phyloP scores from a whole-genome alignment of 2,329 filamentous ascomycete genomes.

The Penicillium sp. region DNA sequence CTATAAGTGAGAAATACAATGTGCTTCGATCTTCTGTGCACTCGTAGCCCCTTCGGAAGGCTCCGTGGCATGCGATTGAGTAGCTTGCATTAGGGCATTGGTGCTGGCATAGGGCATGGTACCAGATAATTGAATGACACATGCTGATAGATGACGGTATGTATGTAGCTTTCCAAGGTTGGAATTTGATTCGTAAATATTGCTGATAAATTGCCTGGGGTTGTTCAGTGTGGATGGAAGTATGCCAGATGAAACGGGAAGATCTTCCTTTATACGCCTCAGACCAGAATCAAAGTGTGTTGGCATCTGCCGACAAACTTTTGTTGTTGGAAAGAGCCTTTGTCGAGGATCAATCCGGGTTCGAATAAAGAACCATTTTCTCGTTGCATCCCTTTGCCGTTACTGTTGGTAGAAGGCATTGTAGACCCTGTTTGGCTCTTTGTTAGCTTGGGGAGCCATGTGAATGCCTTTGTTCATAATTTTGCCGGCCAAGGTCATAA shows the following conservation, averaged over 20 bases:
- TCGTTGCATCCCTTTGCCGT: too few species aligned
- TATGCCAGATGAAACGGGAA: background rate
- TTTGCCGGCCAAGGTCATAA: background rate
- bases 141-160: slow-evolving; percentile 9
- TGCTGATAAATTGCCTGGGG: background rate
- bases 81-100: slow-evolving; percentile 4
- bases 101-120: slow-evolving; percentile 24
- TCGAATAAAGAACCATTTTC: background rate
- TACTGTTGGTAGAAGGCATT: background rate
- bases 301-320: background rate
- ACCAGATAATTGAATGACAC: slow-evolving; percentile 26
- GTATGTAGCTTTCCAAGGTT: background rate
- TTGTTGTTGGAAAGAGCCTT: background rate
- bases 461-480: background rate
- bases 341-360: background rate
- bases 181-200: background rate
- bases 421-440: background rate
- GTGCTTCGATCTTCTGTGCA: slow-evolving; percentile 3
- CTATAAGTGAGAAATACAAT: slow-evolving; percentile 13
- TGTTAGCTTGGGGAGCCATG: background rate
- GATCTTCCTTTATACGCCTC: background rate
- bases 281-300: background rate
- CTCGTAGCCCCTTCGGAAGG: slow-evolving; percentile 14
- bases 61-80: slow-evolving; percentile 16
- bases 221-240: background rate